Percentiles rank a stretch among this genome's conserved stretches.
Conservation (phyloP, 306 rosid species). For the Quercus agrifolia region DNA sequence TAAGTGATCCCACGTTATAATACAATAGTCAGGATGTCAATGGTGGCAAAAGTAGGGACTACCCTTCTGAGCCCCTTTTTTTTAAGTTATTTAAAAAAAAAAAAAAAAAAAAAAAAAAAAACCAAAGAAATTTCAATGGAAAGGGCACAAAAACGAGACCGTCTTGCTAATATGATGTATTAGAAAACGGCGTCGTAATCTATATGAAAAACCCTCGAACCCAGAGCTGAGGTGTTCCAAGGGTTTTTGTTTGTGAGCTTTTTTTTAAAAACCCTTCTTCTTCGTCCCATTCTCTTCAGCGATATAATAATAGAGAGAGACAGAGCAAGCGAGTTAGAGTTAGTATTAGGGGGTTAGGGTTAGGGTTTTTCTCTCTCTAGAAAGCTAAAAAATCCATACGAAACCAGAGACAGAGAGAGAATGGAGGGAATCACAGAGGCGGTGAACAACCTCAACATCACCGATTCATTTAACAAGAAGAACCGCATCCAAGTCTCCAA, state of each 20-base stretch:
- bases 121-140: neutral
- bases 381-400: neutral
- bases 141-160: neutral
- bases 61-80: too few relatives aligned
- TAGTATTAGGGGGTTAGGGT: neutral
- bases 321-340: neutral
- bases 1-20: too few relatives aligned
- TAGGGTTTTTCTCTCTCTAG: neutral
- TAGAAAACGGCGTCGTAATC: too few relatives aligned
- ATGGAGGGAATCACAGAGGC: constrained; percentile 62
- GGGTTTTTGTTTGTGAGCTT: neutral
- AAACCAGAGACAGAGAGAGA: too few relatives aligned
- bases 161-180: neutral
- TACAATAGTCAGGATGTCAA: too few relatives aligned
- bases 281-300: neutral
- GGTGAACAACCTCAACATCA: constrained; percentile 44
- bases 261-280: neutral
- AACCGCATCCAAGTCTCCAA: constrained; percentile 79
- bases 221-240: neutral
- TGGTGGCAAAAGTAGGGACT: too few relatives aligned
- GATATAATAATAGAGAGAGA: neutral
- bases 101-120: neutral
- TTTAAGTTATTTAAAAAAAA: too few relatives aligned
- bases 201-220: neutral
- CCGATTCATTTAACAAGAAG: constrained; percentile 44